Evolutionary conservation across 257 asterid species (phyloP).

Genomic region (Penstemon barbatus): DNA sequence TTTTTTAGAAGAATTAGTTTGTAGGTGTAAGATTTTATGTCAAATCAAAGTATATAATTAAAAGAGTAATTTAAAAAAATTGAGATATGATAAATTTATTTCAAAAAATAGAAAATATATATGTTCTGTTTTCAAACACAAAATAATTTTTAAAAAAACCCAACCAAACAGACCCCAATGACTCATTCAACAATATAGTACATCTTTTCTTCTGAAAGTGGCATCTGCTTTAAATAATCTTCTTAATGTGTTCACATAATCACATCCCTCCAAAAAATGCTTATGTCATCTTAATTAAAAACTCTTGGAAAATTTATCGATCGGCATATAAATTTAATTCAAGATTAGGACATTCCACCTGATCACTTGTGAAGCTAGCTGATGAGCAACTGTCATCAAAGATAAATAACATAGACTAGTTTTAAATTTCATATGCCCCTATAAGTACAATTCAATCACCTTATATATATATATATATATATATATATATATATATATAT

Average conservation of each 20-base stretch:
- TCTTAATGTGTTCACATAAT: slow-evolving; percentile 1
- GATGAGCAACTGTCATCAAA: slow-evolving; percentile 24
- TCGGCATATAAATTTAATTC: slow-evolving; percentile 5
- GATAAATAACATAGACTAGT: slow-evolving; percentile 1
- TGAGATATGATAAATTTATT: too few relatives aligned
- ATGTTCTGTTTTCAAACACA: too few relatives aligned
- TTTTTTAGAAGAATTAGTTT: too few relatives aligned
- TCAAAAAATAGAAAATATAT: too few relatives aligned
- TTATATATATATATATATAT: background rate
- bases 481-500: background rate
- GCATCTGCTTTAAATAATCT: background rate
- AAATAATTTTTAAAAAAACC: too few relatives aligned
- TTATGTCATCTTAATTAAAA: background rate
- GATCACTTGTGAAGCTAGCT: slow-evolving; percentile 19
- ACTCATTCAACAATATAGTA: background rate
- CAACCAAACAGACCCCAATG: too few relatives aligned
- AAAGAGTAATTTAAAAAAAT: too few relatives aligned
- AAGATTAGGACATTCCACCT: slow-evolving; percentile 42
- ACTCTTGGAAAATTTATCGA: background rate
- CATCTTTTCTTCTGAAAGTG: background rate
- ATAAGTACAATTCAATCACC: slow-evolving; percentile 8
- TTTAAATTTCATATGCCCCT: slow-evolving; percentile 13
- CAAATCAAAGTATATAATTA: too few relatives aligned
- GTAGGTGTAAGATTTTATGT: too few relatives aligned
- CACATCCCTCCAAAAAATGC: slow-evolving; percentile 1